Conservation (phyloP, 768 basidiomycete genomes). For the Trametes cingulata region DNA sequence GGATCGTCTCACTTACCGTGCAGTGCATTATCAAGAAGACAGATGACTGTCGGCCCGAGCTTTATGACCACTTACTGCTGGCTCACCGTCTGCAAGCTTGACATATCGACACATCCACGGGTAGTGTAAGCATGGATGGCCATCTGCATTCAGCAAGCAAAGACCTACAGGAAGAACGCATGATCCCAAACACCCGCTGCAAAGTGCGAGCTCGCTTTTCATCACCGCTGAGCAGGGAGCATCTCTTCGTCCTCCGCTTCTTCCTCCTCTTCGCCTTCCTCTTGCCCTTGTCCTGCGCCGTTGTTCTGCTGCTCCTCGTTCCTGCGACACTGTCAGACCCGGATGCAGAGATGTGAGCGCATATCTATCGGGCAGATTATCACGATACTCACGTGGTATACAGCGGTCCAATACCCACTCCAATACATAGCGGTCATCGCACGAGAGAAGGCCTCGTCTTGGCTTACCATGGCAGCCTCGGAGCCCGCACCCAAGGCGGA, state of each 20-base stretch:
- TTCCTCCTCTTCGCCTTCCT: slow-evolving; percentile 6
- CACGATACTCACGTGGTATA: slow-evolving; percentile 65
- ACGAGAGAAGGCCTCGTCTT: slow-evolving; percentile 75
- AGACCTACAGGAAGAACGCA: slow-evolving; percentile 15
- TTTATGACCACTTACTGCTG: not conserved
- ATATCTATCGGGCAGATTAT: not conserved
- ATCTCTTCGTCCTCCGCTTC: slow-evolving; percentile 22
- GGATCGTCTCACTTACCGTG: too few species aligned
- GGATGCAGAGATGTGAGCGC: not conserved
- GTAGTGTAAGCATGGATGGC: slow-evolving; percentile 22
- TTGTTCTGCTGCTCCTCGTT: slow-evolving; percentile 9
- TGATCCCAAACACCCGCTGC: not conserved
- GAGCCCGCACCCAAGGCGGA: not conserved
- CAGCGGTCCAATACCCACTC: slow-evolving; percentile 85
- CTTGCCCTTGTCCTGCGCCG: slow-evolving; percentile 28
- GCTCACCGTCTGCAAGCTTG: not conserved
- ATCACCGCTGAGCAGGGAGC: slow-evolving; percentile 25
- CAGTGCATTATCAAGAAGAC: too few species aligned
- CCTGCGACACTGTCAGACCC: slow-evolving; percentile 12
- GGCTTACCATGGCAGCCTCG: slow-evolving; percentile 43
- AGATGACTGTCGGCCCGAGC: not conserved
- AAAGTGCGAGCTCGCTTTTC: not conserved
- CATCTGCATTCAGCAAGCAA: slow-evolving; percentile 13
- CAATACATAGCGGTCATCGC: slow-evolving; percentile 84
- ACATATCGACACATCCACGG: slow-evolving; percentile 10